phyloP scores from a whole-genome alignment of 2,329 filamentous ascomycete species.

The Fusarium udum region DNA sequence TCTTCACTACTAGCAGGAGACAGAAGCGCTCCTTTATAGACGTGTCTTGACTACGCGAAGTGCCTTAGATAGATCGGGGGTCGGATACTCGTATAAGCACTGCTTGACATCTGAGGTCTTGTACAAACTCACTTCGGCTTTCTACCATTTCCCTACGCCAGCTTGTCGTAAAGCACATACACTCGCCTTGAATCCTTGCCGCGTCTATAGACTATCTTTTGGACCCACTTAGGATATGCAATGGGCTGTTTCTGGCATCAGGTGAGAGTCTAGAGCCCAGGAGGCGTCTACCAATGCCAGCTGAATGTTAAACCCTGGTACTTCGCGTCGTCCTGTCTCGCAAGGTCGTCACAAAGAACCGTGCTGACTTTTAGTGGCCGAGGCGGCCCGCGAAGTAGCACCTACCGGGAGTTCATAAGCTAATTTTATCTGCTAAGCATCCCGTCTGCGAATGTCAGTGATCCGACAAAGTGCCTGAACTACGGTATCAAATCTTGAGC shows the following conservation, averaged over 20 bases:
- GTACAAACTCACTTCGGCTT: rapidly evolving
- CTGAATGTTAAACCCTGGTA: rapidly evolving
- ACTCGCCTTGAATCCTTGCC: background rate
- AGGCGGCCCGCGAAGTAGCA: too few species aligned
- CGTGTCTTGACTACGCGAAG: rapidly evolving
- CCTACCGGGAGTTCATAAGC: too few species aligned
- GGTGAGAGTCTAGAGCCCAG: background rate
- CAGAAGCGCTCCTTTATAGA: background rate
- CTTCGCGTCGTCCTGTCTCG: rapidly evolving
- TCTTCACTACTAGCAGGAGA: rapidly evolving
- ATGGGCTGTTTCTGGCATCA: rapidly evolving
- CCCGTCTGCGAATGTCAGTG: too few species aligned
- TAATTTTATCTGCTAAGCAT: too few species aligned
- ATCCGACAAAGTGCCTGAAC: too few species aligned
- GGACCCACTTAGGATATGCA: background rate
- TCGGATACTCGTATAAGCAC: rapidly evolving
- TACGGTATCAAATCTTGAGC: background rate
- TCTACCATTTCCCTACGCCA: rapidly evolving
- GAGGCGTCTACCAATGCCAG: background rate
- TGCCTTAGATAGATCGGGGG: rapidly evolving
- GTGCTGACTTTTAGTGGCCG: too few species aligned
- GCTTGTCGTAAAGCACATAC: rapidly evolving
- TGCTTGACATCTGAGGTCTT: rapidly evolving
- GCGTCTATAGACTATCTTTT: rapidly evolving
- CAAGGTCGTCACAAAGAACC: too few species aligned